Evolutionary conservation across 2,329 filamentous ascomycete species (phyloP).

Genomic region (Mollisia scopiformis): DNA sequence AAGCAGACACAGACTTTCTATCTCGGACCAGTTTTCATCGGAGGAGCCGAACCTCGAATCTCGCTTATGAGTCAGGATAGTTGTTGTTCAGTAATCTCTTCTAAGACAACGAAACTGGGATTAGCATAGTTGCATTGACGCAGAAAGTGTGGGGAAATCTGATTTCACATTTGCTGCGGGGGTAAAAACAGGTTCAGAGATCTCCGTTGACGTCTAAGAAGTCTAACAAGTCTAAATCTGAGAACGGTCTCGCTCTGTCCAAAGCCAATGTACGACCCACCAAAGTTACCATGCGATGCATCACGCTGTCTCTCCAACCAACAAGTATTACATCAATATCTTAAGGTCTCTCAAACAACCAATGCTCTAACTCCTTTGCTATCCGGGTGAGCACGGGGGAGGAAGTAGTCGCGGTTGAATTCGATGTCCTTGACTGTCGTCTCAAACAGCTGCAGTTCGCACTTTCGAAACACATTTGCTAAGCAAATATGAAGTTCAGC

Average conservation of each 20-base stretch:
- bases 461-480: conserved; percentile 9
- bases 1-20: neutral
- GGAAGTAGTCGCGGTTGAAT: neutral
- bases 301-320: too few relatives aligned
- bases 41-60: neutral
- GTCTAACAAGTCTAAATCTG: too few relatives aligned
- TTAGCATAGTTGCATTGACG: too few relatives aligned
- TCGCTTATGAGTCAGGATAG: neutral
- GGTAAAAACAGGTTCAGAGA: neutral
- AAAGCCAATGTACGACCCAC: too few relatives aligned
- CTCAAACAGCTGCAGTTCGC: conserved; percentile 5
- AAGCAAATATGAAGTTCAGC: conserved; percentile 14
- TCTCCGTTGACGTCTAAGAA: too few relatives aligned
- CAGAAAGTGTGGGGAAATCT: neutral
- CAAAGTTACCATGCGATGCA: too few relatives aligned
- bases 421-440: neutral
- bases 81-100: neutral
- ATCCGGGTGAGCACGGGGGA: conserved; percentile 1
- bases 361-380: neutral
- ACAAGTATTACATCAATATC: too few relatives aligned
- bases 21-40: too few relatives aligned
- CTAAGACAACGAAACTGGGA: neutral
- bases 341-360: neutral
- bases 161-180: neutral
- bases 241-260: too few relatives aligned